Base-by-base conservation (phyloP, 163 green algal species). In the Prototheca cutis region DNA sequence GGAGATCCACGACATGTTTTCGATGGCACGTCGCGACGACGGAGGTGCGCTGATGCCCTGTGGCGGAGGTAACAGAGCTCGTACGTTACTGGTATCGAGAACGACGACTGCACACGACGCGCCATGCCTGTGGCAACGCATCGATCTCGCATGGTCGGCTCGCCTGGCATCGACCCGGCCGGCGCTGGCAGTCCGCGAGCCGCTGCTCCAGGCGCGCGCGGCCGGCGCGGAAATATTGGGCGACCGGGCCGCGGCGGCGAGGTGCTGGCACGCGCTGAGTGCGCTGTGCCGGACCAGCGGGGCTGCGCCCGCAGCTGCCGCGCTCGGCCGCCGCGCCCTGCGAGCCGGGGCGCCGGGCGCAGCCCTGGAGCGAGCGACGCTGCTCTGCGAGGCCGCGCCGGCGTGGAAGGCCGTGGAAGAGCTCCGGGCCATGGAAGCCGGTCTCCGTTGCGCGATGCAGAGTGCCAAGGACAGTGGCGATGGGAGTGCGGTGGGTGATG, bases 361-460 rank as follows among this genome's bases (percentile, higher is more conserved):
- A 1, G 62, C 67, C 13, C 48, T 96, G 55, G 85, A 96, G 72
- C 74, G 67, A n/a, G 83, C 84, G 49, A 83, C 85, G 73, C 81
- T 97, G 61, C 77, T 95, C 48, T 91, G 86, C 84, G 80, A 80
- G 13, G 77, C 68, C 51, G 84, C 81, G 25, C 68, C 85, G 57
- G 65, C 70, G 6, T 75, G 91, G 53, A 61, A 77, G 1, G 90
- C 90, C 2, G 77, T 93, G 4, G 49, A 66, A 5, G 80, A 91
- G 72, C 80, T 96, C 28, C 73, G 88, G 61, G 48, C 78, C 64
- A 65, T 85, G 33, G 53, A 40, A 13, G 28, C 23, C 1, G 45
- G 19, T 7, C 34, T 64, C n/a, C n/a, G n/a, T n/a, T n/a, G n/a
- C n/a, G n/a, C n/a, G n/a, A n/a, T n/a, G n/a, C n/a, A n/a, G n/a